Evolutionary conservation across 495 filamentous ascomycete genomes (phyloP), one percentile per base, ranked within the genome.

Genomic region (Penicillium cataractarum): DNA sequence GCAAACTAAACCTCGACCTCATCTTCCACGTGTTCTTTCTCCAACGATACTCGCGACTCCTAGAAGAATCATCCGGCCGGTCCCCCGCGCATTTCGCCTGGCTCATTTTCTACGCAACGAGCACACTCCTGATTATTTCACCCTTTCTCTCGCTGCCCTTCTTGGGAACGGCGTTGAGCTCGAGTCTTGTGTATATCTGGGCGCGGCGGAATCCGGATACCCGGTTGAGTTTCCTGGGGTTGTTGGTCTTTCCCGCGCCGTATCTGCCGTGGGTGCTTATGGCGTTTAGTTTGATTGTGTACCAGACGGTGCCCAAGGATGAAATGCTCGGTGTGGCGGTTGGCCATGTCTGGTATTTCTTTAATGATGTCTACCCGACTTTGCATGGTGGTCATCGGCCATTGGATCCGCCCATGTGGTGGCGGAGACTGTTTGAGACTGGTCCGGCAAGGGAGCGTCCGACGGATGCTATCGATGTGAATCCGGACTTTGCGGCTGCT

Each of bases 1-100:
- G 96, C 22, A 92, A 93, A 12, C 85, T 99, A 55, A 92, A 88
- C 44, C 87, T 99, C 67, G 95, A 99, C 76, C 88, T 99, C 26
- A 84, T 98, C 69, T 98, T 97, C 85, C 96, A 99, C 72, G 90
- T 99, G 77, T 99, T 97, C 84, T 99, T 99, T 82, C 87, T 98
- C 48, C 92, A 96, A 70, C 92, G 95, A 27, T 99, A 99, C 79
- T 92, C 93, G 12, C 91, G 96, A 40, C 88, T 97, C 31, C 87
- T 99, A 39, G 95, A 99, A 77, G 95, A 97, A 76, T 92, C 91
- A 0, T 92, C 92, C 46, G 92, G 93, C 32, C 86, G 89, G 42
- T 96, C 92, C 9, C 88, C 93, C 1, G 95, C 96, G 3, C 89
- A 96, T 68, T 99, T 97, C 81, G 90, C 92, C 21, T 99, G 94